Evolutionary conservation across 106 monocot genomes (phyloP).

Genomic region (Chionographis japonica): DNA sequence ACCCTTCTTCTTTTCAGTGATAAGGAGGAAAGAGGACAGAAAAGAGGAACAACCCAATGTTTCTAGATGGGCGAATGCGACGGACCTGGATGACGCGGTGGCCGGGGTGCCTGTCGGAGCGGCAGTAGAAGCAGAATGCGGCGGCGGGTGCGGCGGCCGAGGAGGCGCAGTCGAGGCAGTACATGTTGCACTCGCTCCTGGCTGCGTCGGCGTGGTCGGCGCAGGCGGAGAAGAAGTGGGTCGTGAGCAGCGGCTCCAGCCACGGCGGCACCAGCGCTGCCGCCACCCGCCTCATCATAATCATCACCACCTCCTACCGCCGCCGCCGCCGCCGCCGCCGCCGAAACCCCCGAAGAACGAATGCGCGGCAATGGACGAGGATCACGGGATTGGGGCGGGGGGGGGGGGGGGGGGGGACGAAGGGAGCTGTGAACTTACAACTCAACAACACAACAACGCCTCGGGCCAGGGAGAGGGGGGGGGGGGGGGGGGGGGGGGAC

Average conservation of each 20-base stretch:
- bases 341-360: too few species aligned
- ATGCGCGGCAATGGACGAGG: not conserved
- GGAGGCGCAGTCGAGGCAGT: constrained; percentile 42
- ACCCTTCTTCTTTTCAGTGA: too few species aligned
- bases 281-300: constrained; percentile 29
- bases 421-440: not conserved
- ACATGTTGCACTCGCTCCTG: constrained; percentile 47
- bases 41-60: too few species aligned
- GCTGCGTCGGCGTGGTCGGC: constrained; percentile 6
- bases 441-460: not conserved
- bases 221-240: constrained; percentile 10
- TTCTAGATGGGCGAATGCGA: not conserved
- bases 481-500: not conserved
- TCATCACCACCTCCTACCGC: not conserved
- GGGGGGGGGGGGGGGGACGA: not conserved
- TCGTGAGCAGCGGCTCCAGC: constrained; percentile 11
- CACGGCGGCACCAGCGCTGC: constrained; percentile 19
- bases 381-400: too few species aligned
- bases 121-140: constrained; percentile 68
- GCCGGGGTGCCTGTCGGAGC: constrained; percentile 39
- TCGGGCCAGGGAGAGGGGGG: too few species aligned
- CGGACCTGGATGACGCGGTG: constrained; percentile 79
- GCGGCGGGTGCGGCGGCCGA: not conserved
- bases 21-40: too few species aligned
- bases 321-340: too few species aligned